Evolutionary conservation across 2,329 filamentous ascomycete species (phyloP), one percentile per base, ranked within the genome.

Genomic region (Ophiosphaerella narmari): DNA sequence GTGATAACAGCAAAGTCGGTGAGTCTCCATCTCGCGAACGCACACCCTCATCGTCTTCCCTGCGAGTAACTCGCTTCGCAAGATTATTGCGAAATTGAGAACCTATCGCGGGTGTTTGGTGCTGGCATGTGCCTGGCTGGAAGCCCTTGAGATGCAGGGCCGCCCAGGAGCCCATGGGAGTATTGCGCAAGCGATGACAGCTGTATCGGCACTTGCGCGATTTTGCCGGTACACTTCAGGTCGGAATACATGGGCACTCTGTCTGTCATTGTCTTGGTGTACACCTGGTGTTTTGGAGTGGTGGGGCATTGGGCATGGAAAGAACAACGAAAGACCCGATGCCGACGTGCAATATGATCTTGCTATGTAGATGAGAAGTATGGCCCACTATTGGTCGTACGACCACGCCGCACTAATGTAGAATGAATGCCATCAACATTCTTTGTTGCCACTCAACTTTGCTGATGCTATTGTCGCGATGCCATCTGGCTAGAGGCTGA

Each of bases 1-100:
- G 57, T 65, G 50, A 53, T 52, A 42, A 51, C 21, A 48, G 39
- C 24, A 48, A 48, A 59, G 59, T 62, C 61, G 61, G 61, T 64
- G 59, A 63, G 55, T 44, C 51, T 54, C 57, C 59, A 52, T 53
- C 38, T 33, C 46, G 37, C 34, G 26, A 50, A 50, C 53, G 49
- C 48, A 57, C 42, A 51, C 39, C 16, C 43, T 39, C 39, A 49
- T 18, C 14, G 23, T 16, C 24, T 37, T 44, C 37, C 46, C 33
- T 39, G 43, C 31, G 11, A 32, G 24, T 12, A 14, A 21, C 34
- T 35, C 46, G 41, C 12, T 45, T 49, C 23, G 42, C 35, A 32
- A 39, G 46, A 32, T 26, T 6, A 9, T 38, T 18, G 36, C 39
- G 6, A 11, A 33, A 38, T 16, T 12, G 18, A 23, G 14, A 16